Percentiles rank a stretch among this genome's conserved stretches.
Evolutionary conservation across 208 protist genomes (phyloP).

Genomic region (Herpetomonas tarakana): DNA sequence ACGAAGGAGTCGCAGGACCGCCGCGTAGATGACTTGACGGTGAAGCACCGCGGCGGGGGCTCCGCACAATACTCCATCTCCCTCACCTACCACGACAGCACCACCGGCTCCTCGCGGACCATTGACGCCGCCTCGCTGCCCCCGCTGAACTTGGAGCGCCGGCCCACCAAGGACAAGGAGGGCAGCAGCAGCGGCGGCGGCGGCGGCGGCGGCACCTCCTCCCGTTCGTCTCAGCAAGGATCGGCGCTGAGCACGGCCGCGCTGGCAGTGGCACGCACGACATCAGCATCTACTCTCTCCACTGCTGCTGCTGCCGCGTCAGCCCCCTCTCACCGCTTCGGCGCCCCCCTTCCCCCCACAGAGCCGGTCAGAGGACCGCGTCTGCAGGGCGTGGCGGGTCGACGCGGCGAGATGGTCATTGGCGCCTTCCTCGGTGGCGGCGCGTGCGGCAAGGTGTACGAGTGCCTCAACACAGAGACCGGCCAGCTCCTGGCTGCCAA

Average conservation of each 20-base stretch:
- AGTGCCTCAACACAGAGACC: constrained; percentile 82
- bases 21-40: constrained; percentile 53
- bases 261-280: neutral
- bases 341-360: constrained; percentile 42
- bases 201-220: neutral
- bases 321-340: constrained; percentile 11
- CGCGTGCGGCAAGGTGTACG: constrained; percentile 87
- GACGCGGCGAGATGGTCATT: constrained; percentile 62
- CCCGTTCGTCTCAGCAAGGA: neutral
- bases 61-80: constrained; percentile 42
- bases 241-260: neutral
- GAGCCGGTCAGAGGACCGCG: constrained; percentile 45
- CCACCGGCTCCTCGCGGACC: constrained; percentile 36
- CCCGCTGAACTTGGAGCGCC: constrained; percentile 21
- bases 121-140: constrained; percentile 48
- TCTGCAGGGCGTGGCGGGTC: constrained; percentile 49
- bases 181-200: constrained; percentile 5
- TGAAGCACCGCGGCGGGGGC: constrained; percentile 40
- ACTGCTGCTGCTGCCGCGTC: neutral
- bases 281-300: neutral
- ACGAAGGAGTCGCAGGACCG: constrained; percentile 30
- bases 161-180: too few relatives aligned
- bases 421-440: constrained; percentile 82
- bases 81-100: constrained; percentile 61
- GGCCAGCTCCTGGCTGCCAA: constrained; percentile 80